Base-by-base conservation (phyloP, 2,329 filamentous ascomycete genomes). In the Cladosporium phlei region DNA sequence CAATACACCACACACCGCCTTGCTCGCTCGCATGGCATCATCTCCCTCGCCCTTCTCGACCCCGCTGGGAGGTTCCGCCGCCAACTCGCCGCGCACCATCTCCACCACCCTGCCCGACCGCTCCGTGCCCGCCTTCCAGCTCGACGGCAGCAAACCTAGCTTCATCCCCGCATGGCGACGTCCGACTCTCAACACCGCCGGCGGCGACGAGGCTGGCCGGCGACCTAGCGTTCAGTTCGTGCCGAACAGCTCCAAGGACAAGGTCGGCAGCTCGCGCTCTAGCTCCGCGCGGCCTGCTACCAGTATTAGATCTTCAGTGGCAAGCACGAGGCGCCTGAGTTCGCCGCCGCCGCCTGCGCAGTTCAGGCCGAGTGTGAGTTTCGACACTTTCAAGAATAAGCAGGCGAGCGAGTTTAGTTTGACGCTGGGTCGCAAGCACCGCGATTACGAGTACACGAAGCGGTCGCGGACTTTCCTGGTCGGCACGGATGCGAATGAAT, bases 381-480 rank as follows among this genome's bases (percentile, higher is more conserved):
- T 88, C 61, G 82, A 88, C 63, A 87, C 83, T 2, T 86, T 87
- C 59, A 73, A 78, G 51, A 80, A 80, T 47, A 79, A 79, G 52
- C 79, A 82, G 60, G 79, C 82, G 5, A 76, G 79, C 29, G 80
- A 85, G 55, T 83, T 83, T 62, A 88, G 88, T 5, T 79, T 95
- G 55, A 94, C 88, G 0, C 73, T 95, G 49, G 89, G 89, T 59
- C 80, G 86, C 56, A 87, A 88, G 61, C 90, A 96, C 66, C 85
- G 85, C 56, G 88, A 90, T 54, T 95, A 93, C 67, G 82, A 87
- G 56, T 83, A 83, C 53, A 83, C 82, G 32, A 83, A 88, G 51
- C 79, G 87, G 50, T 93, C 87, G 45, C 82, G 90, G 44, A 94
- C 88, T 7, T 95, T 95, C 59, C 82, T 96, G 63, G 91, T 90